Evolutionary conservation across 495 filamentous ascomycete species (phyloP).

Genomic region (Aspergillus conjunctus): DNA sequence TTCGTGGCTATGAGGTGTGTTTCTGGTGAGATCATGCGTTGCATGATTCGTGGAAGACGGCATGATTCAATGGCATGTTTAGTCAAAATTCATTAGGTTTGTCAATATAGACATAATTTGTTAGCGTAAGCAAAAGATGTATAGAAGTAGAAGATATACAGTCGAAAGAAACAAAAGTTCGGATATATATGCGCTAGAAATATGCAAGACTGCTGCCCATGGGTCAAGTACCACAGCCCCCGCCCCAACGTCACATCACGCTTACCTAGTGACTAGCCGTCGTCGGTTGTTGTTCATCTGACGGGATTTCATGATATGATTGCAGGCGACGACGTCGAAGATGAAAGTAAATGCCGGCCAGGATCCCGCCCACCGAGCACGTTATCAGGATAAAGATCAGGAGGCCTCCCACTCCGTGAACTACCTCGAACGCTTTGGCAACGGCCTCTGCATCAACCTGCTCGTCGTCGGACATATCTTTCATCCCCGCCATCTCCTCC

Average conservation of each 20-base stretch:
- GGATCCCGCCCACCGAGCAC: constrained; percentile 32
- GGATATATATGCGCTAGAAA: constrained; percentile 1
- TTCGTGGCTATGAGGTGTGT: neutral
- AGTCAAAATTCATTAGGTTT: constrained; percentile 4
- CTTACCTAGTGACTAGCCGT: constrained; percentile 6
- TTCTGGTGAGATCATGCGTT: too few species aligned
- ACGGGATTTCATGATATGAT: constrained; percentile 39
- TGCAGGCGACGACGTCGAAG: constrained; percentile 30
- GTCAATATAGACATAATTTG: constrained; percentile 22
- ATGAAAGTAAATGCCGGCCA: constrained; percentile 29
- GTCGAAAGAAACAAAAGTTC: neutral
- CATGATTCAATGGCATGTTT: too few species aligned
- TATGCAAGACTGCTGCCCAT: constrained; percentile 8
- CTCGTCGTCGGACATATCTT: constrained; percentile 15
- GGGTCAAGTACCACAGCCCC: neutral
- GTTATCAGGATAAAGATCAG: constrained; percentile 37
- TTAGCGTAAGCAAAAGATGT: constrained; percentile 7
- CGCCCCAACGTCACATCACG: neutral
- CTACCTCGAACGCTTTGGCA: constrained; percentile 39
- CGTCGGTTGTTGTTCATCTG: constrained; percentile 35
- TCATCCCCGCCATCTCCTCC: constrained; percentile 19
- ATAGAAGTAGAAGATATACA: neutral
- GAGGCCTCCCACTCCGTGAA: constrained; percentile 37
- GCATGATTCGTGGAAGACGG: too few species aligned
- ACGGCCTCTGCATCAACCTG: constrained; percentile 35